Conservation (phyloP, 345 rosid species). For the Citrus cavaleriei region DNA sequence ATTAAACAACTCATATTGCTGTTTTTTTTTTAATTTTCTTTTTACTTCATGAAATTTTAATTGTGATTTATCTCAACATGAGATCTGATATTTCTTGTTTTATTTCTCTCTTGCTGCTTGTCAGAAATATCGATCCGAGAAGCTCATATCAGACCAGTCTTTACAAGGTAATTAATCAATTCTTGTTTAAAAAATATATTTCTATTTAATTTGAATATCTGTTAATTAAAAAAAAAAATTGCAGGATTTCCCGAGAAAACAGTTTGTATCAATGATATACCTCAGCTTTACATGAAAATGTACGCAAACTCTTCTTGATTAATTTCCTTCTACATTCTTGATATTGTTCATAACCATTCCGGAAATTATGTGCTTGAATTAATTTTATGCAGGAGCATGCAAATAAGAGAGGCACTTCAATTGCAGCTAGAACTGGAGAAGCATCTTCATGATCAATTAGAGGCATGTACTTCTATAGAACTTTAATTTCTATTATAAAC, state of each 20-base stretch:
- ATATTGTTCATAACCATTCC: too few species aligned
- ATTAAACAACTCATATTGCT: constrained; percentile 46
- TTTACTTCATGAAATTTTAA: not conserved
- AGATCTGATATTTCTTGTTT: too few species aligned
- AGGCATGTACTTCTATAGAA: constrained; percentile 36
- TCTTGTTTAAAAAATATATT: too few species aligned
- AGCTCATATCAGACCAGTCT: not conserved
- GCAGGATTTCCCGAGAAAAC: constrained; percentile 2
- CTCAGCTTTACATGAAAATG: constrained; percentile 3
- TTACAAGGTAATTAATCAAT: constrained; percentile 1
- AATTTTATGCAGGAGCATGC: constrained; percentile 39
- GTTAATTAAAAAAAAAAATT: not conserved
- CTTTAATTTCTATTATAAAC: not conserved
- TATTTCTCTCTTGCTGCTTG: not conserved
- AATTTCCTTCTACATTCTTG: not conserved
- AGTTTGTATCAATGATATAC: not conserved
- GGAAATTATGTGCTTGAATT: not conserved
- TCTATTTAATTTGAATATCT: too few species aligned
- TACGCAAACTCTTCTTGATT: not conserved
- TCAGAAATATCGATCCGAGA: constrained; percentile 16
- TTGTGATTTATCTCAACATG: too few species aligned
- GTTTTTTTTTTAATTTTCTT: too few species aligned
- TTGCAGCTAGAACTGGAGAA: constrained; percentile 80
- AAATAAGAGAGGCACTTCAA: constrained; percentile 72
- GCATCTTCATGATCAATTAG: constrained; percentile 89